phyloP scores from a whole-genome alignment of 495 filamentous ascomycete species.

The Massariosphaeria phaeospora region DNA sequence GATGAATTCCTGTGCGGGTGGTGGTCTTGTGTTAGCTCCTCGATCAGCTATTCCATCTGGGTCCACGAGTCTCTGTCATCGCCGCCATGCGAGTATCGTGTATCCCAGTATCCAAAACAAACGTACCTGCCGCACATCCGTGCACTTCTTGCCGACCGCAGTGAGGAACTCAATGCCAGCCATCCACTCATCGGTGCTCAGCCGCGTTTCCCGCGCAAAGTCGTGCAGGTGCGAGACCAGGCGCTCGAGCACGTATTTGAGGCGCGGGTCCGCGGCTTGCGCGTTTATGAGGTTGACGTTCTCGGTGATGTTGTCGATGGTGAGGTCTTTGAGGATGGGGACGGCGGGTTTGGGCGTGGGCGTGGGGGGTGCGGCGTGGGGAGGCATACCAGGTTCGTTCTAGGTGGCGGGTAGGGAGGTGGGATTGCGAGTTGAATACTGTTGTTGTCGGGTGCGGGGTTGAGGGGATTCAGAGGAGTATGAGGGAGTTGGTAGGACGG shows the following conservation, averaged over 20 bases:
- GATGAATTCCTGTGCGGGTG: constrained; percentile 98
- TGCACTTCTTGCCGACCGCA: constrained; percentile 42
- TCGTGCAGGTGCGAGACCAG: constrained; percentile 43
- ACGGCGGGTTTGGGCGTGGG: constrained; percentile 28
- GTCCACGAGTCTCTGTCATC: too few species aligned
- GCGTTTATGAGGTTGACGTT: constrained; percentile 44
- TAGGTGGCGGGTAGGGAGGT: background rate
- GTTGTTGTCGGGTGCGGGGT: too few species aligned
- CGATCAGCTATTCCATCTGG: too few species aligned
- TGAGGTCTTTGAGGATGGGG: constrained; percentile 42
- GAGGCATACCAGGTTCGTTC: background rate
- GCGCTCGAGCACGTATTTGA: constrained; percentile 42
- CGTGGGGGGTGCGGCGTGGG: background rate
- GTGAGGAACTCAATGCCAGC: constrained; percentile 42
- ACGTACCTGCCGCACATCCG: constrained; percentile 41
- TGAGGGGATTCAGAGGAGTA: too few species aligned
- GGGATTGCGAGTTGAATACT: too few species aligned
- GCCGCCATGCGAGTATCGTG: too few species aligned
- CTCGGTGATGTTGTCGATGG: constrained; percentile 46
- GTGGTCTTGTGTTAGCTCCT: too few species aligned
- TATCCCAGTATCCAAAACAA: background rate
- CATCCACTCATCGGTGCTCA: constrained; percentile 44
- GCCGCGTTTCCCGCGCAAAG: constrained; percentile 43
- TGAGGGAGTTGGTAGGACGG: too few species aligned
- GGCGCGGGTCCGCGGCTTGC: constrained; percentile 35